These are phyloP conservation scores for Esteya vermicola DNA, from an alignment of 2,329 filamentous ascomycete genomes.

Conservation along the genomic window DNA sequence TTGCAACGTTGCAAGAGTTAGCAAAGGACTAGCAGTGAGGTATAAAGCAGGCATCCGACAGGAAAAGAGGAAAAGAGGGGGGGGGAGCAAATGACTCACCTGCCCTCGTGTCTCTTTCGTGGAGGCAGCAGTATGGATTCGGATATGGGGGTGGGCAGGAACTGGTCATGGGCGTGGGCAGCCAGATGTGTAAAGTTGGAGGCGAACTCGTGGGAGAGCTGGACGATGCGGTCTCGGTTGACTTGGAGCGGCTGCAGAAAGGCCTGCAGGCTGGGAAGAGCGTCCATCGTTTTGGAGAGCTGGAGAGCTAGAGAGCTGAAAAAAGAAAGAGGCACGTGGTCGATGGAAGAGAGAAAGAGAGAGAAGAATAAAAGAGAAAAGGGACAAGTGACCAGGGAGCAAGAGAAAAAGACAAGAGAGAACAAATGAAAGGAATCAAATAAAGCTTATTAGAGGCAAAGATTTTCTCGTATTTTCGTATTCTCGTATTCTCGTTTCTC, in stretches of 20 bases:
- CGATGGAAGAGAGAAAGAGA: neutral
- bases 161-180: constrained; percentile 38
- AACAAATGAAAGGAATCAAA: no score
- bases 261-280: constrained; percentile 16
- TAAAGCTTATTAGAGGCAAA: no score
- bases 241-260: constrained; percentile 39
- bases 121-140: constrained; percentile 39
- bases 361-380: neutral
- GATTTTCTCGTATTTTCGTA: no score
- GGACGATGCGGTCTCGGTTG: constrained; percentile 28
- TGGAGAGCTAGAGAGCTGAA: neutral
- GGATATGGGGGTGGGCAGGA: constrained; percentile 46
- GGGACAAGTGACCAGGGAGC: no score
- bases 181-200: constrained; percentile 34
- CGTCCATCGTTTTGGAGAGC: neutral
- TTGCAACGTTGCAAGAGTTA: constrained; percentile 8
- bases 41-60: neutral
- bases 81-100: constrained; percentile 26
- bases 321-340: neutral
- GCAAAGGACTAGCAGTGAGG: neutral
- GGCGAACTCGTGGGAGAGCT: constrained; percentile 32
- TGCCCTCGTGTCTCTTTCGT: constrained; percentile 24
- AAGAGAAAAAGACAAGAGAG: no score
- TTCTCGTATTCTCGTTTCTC: no score
- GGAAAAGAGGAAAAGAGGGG: neutral